A percentile compares a stretch with the other conserved stretches of the same genome.
Conservation (phyloP, 2,329 filamentous ascomycete genomes). For the Fusarium chaquense region DNA sequence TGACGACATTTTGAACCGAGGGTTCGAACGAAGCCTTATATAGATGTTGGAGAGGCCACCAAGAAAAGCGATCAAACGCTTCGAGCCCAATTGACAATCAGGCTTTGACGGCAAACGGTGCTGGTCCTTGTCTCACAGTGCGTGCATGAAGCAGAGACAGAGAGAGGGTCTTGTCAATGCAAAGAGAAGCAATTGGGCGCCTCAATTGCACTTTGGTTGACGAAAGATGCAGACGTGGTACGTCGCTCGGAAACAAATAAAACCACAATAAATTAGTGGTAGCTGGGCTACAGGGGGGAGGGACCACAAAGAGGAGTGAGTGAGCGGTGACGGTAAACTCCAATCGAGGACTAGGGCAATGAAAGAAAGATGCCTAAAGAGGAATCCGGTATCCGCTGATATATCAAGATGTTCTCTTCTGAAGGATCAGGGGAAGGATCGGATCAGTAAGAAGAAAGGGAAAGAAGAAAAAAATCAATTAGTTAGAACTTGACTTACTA, state of each 20-base stretch:
- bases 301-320: not conserved
- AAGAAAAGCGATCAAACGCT: conserved; percentile 1
- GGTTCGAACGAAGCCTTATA: conserved; percentile 43
- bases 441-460: not conserved
- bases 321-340: conserved; percentile 28
- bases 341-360: conserved; percentile 14
- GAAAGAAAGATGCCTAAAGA: conserved; percentile 14
- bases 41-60: conserved; percentile 32
- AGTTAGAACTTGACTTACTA: not conserved
- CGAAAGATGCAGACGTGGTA: conserved; percentile 16
- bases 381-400: conserved; percentile 8
- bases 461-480: not conserved
- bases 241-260: conserved; percentile 18
- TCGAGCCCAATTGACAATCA: conserved; percentile 16
- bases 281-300: conserved; percentile 5
- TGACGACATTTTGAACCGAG: conserved; percentile 50
- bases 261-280: conserved; percentile 1
- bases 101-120: conserved; percentile 25
- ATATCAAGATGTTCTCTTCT: not conserved
- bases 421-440: not conserved
- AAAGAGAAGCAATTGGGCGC: conserved; percentile 26
- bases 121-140: conserved; percentile 23
- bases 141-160: conserved; percentile 10
- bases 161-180: conserved; percentile 8
- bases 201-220: conserved; percentile 21